Conservation (phyloP, 768 basidiomycete species). For the Daedaleopsis sinensis region DNA sequence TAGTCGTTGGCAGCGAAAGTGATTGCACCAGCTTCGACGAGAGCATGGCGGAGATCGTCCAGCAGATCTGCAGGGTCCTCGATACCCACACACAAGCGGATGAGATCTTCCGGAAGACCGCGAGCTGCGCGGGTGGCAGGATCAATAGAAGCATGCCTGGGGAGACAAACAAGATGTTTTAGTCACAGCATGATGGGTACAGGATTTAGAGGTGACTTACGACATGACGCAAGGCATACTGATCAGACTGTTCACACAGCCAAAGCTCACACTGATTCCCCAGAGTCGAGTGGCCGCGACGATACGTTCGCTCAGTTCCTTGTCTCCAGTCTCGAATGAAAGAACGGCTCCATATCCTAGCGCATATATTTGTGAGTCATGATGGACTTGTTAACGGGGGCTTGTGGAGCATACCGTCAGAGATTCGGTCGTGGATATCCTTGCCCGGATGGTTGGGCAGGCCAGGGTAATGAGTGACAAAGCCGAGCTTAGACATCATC, state of each 20-base stretch:
- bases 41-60: constrained; percentile 92
- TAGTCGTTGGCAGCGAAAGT: constrained; percentile 50
- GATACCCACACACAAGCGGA: constrained; percentile 97
- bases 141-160: constrained; percentile 96
- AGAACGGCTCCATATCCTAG: constrained; percentile 81
- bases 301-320: constrained; percentile 86
- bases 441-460: constrained; percentile 79
- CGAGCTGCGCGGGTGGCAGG: constrained; percentile 93
- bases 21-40: constrained; percentile 91
- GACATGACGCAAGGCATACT: constrained; percentile 99
- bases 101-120: constrained; percentile 97
- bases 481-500: constrained; percentile 84
- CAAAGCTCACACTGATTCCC: constrained; percentile 98
- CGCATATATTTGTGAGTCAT: not conserved
- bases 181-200: constrained; percentile 1
- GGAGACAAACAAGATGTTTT: not conserved
- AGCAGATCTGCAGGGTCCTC: constrained; percentile 93
- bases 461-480: constrained; percentile 92
- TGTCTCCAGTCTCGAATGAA: constrained; percentile 93
- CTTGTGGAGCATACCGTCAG: constrained; percentile 54
- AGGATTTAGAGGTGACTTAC: constrained; percentile 55
- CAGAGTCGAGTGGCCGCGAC: constrained; percentile 92
- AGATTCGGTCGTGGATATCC: constrained; percentile 89
- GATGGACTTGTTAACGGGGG: too few relatives aligned
- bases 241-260: constrained; percentile 96